These are phyloP conservation scores for Naganishia cerealis DNA, from an alignment of 1,284 basidiomycete species.

Conservation along the genomic window DNA sequence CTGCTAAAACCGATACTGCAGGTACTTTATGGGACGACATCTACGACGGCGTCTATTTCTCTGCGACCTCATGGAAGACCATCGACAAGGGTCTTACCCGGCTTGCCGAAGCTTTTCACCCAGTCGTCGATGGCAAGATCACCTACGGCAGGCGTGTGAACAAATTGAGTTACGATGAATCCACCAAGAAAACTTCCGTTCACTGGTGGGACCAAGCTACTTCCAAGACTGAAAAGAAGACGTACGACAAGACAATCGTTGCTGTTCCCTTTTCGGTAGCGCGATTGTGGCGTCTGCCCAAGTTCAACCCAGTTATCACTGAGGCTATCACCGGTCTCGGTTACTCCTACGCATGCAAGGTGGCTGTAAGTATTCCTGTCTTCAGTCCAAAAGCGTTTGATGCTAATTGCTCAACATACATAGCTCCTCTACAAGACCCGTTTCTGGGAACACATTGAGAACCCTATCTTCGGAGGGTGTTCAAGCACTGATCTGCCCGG, in stretches of 20 bases:
- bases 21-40: constrained; percentile 39
- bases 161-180: constrained; percentile 35
- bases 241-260: constrained; percentile 41
- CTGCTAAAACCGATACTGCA: neutral
- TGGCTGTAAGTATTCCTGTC: constrained; percentile 34
- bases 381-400: neutral
- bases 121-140: constrained; percentile 37
- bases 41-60: constrained; percentile 39
- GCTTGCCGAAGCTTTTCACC: constrained; percentile 39
- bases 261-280: constrained; percentile 40
- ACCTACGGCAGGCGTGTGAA: constrained; percentile 36
- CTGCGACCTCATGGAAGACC: constrained; percentile 38
- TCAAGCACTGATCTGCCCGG: constrained; percentile 37
- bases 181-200: constrained; percentile 34
- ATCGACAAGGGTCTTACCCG: constrained; percentile 40
- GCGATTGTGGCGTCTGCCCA: constrained; percentile 36
- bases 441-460: constrained; percentile 42
- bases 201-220: constrained; percentile 32
- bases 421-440: constrained; percentile 40
- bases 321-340: constrained; percentile 37
- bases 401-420: neutral
- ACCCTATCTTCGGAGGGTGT: constrained; percentile 41
- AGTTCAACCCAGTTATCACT: constrained; percentile 35
- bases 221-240: constrained; percentile 27
- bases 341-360: constrained; percentile 40